These are phyloP conservation scores for Penicillium canescens DNA, from an alignment of 495 filamentous ascomycete species.

Conservation along the genomic window DNA sequence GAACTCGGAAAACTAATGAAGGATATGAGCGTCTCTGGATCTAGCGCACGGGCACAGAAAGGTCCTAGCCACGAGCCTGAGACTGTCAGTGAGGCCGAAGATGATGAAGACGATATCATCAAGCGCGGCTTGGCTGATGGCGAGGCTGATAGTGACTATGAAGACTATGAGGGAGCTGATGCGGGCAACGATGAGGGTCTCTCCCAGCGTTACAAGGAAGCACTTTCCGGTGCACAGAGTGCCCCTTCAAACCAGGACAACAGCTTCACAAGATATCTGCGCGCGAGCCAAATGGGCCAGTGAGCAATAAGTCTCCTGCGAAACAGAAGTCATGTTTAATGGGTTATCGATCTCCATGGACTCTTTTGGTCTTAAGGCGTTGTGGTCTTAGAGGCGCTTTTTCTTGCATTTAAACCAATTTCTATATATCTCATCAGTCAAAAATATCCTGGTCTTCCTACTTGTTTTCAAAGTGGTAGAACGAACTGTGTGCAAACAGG, in stretches of 20 bases:
- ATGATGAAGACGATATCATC: constrained; percentile 41
- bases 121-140: constrained; percentile 31
- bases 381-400: constrained; percentile 9
- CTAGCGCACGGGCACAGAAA: constrained; percentile 30
- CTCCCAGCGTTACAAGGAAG: constrained; percentile 46
- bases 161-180: constrained; percentile 31
- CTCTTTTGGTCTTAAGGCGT: constrained; percentile 1
- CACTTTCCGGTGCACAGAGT: constrained; percentile 33
- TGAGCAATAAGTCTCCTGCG: constrained; percentile 8
- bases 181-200: constrained; percentile 42
- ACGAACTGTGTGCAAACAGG: constrained; percentile 1
- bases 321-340: constrained; percentile 6
- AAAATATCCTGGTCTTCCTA: neutral
- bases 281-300: constrained; percentile 36
- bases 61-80: constrained; percentile 34
- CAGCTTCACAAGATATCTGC: constrained; percentile 52
- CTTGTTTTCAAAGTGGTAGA: neutral
- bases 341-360: constrained; percentile 9
- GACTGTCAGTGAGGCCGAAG: constrained; percentile 54
- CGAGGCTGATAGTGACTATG: constrained; percentile 36
- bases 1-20: constrained; percentile 92
- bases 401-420: neutral
- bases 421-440: neutral
- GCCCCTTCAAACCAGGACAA: constrained; percentile 40
- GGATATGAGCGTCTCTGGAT: constrained; percentile 76